A percentile compares a stretch with the other conserved stretches of the same genome.
phyloP scores from a whole-genome alignment of 805 yeast genomes.

The Pichia exigua region DNA sequence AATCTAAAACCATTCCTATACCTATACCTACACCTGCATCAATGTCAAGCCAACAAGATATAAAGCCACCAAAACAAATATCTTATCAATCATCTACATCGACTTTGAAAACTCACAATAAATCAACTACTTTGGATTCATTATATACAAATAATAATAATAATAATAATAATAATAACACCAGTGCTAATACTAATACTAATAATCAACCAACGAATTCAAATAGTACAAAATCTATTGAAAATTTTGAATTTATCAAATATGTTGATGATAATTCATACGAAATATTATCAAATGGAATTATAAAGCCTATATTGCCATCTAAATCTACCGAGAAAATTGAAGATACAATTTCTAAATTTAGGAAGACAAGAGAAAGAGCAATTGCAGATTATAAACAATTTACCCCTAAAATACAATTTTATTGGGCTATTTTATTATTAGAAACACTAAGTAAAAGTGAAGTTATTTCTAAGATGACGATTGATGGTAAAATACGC shows the following conservation, averaged over 20 bases:
- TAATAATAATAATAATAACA: too few relatives aligned
- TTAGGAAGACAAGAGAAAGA: constrained; percentile 23
- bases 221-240: neutral
- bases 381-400: constrained; percentile 30
- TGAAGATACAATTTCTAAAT: constrained; percentile 21
- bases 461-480: constrained; percentile 35
- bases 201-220: neutral
- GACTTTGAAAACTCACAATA: neutral
- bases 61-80: neutral
- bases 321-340: constrained; percentile 24
- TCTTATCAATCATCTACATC: neutral
- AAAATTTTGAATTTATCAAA: neutral
- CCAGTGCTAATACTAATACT: neutral
- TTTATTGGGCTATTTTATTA: constrained; percentile 54
- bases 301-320: constrained; percentile 25
- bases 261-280: constrained; percentile 12
- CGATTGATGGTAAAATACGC: constrained; percentile 39
- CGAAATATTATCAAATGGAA: constrained; percentile 18
- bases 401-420: constrained; percentile 47
- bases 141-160: constrained; percentile 1
- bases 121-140: constrained; percentile 3
- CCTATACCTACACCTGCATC: neutral
- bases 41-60: neutral
- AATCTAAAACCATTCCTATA: neutral
- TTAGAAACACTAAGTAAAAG: constrained; percentile 39